These are phyloP conservation scores for Boeremia exigua DNA, from an alignment of 2,329 filamentous ascomycete species.

Conservation along the genomic window DNA sequence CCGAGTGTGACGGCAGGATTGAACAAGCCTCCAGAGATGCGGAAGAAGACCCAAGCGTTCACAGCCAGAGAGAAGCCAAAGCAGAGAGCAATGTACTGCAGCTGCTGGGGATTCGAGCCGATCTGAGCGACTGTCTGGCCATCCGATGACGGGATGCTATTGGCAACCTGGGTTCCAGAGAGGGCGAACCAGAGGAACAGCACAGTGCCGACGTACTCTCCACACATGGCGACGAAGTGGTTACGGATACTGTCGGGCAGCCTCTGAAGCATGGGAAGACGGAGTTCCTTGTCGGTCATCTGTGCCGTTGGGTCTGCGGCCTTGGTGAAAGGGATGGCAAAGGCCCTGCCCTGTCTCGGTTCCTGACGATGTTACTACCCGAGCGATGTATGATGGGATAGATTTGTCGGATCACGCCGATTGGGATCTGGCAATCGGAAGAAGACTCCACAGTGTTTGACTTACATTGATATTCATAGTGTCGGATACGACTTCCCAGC, in stretches of 20 bases:
- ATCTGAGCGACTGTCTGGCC: conserved; percentile 26
- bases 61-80: conserved; percentile 52
- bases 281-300: conserved; percentile 18
- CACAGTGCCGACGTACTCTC: conserved; percentile 50
- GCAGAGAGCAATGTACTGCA: conserved; percentile 48
- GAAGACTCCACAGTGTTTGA: not conserved
- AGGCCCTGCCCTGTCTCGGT: conserved; percentile 21
- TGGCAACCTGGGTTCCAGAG: conserved; percentile 49
- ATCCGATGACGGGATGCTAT: conserved; percentile 34
- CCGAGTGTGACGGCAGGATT: conserved; percentile 40
- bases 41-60: conserved; percentile 48
- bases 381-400: not conserved
- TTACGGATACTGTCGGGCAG: conserved; percentile 22
- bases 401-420: no score
- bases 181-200: conserved; percentile 51
- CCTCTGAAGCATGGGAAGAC: conserved; percentile 15
- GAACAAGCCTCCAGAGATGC: conserved; percentile 34
- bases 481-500: not conserved
- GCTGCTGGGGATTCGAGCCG: conserved; percentile 44
- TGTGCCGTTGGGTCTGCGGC: conserved; percentile 18
- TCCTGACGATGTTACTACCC: conserved; percentile 4
- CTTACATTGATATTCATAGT: conserved; percentile 18
- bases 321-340: conserved; percentile 23
- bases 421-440: not conserved
- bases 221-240: conserved; percentile 30